Evolutionary conservation across 305 asterid genomes (phyloP), one percentile per base, ranked within the genome.

Genomic region (Petunia hybrid): DNA sequence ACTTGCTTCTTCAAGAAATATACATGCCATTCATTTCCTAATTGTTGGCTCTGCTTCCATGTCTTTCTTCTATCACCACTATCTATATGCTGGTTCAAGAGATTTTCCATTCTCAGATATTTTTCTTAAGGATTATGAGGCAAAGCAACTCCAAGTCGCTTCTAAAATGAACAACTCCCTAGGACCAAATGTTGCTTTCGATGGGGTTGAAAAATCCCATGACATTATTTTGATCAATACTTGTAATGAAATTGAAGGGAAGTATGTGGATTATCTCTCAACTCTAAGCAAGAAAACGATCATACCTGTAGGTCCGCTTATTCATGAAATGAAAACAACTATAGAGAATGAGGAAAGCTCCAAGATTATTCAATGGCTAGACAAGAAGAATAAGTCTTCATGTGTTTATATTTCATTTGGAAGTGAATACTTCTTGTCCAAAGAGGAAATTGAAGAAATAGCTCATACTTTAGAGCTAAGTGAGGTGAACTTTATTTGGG

Each of bases 241-340:
- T n/a, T 80, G 86, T 56, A 61, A 39, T 41, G 85, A 48, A 1
- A 36, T 90, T 2, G 90, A 90, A 80, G 90, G 83, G 31, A 87
- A 88, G 79, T 90, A 90, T 75, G 62, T 88, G 2, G 93, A 88
- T 46, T 80, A 88, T 84, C 82, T 90, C 42, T 88, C 89, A 14
- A 53, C 6, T 43, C 38, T 84, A 80, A 79, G 69, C 12, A 8
- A 79, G 39, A 87, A 77, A 76, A 76, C 38, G 0, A 4, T 81
- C 16, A 43, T 88, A 14, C 83, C 84, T 3, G 83, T 83, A 3
- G 93, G 93, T 39, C 73, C 88, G 14, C 85, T 88, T 40, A 46
- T 86, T 80, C 35, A 80, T 7, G 83, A 61, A 9, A 56, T 64
- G 2, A 12, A 42, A 13, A 60, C 13, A 65, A 79, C 3, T 4